Conservation (phyloP, 2,329 filamentous ascomycete genomes). For the Penicillium corylophilum region DNA sequence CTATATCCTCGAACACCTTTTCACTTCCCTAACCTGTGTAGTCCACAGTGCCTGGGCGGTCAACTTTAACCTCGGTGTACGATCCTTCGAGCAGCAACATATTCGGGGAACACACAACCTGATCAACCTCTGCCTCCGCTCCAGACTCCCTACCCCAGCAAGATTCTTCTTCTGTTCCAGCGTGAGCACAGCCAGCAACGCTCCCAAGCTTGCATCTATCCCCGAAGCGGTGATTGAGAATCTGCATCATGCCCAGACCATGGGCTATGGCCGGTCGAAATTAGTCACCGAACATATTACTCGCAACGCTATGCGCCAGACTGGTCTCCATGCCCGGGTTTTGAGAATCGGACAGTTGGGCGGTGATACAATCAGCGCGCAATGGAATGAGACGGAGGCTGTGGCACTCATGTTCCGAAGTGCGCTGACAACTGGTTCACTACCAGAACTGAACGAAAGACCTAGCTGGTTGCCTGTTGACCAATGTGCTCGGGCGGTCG, state of each 20-base stretch:
- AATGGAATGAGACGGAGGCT: slow-evolving; percentile 36
- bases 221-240: slow-evolving; percentile 37
- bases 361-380: slow-evolving; percentile 30
- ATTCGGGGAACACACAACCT: slow-evolving; percentile 52
- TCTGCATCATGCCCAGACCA: slow-evolving; percentile 41
- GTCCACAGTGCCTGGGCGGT: slow-evolving; percentile 66
- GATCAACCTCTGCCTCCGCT: slow-evolving; percentile 41
- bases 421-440: slow-evolving; percentile 43
- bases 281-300: slow-evolving; percentile 40
- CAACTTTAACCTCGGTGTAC: slow-evolving; percentile 60
- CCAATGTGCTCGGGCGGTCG: slow-evolving; percentile 31
- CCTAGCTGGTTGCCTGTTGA: slow-evolving; percentile 50
- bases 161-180: slow-evolving; percentile 55
- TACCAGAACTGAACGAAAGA: slow-evolving; percentile 49
- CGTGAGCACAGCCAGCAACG: slow-evolving; percentile 45
- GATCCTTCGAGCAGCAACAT: slow-evolving; percentile 56
- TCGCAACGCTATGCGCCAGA: slow-evolving; percentile 27
- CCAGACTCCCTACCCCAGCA: slow-evolving; percentile 30
- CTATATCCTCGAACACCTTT: slow-evolving; percentile 44
- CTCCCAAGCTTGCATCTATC: slow-evolving; percentile 30
- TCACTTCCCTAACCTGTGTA: slow-evolving; percentile 49
- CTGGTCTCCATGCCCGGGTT: slow-evolving; percentile 29
- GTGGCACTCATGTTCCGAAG: slow-evolving; percentile 55
- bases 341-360: slow-evolving; percentile 39
- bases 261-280: slow-evolving; percentile 47